Evolutionary conservation across 2,329 filamentous ascomycete species (phyloP).

Genomic region (Fusarium pseudocircinatum): DNA sequence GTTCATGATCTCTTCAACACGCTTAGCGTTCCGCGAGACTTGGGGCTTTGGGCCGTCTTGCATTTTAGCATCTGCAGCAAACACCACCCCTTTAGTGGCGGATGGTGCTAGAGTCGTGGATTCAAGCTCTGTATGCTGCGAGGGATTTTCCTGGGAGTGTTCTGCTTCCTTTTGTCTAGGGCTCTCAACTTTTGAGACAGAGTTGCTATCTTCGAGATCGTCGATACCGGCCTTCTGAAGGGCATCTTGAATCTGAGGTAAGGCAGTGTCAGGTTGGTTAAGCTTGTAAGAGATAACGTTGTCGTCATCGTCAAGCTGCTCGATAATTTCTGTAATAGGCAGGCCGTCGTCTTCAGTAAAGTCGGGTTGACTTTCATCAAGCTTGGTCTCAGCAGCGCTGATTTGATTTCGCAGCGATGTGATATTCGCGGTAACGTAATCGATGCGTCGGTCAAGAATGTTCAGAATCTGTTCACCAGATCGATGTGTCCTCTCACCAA

Average conservation of each 20-base stretch:
- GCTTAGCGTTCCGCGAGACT: conserved; percentile 55
- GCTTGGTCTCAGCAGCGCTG: conserved; percentile 72
- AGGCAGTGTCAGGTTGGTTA: conserved; percentile 72
- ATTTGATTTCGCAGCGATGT: conserved; percentile 78
- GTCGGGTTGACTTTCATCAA: conserved; percentile 71
- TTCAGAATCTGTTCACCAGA: conserved; percentile 64
- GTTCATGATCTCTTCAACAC: conserved; percentile 66
- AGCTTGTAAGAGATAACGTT: conserved; percentile 78
- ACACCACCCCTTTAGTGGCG: conserved; percentile 69
- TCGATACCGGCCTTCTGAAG: conserved; percentile 80
- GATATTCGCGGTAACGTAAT: conserved; percentile 89
- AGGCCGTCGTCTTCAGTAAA: conserved; percentile 73
- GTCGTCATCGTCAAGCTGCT: conserved; percentile 90
- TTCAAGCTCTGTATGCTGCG: background rate
- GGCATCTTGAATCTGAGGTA: conserved; percentile 74
- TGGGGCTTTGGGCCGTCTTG: conserved; percentile 50
- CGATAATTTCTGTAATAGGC: conserved; percentile 89
- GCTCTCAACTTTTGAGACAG: conserved; percentile 2
- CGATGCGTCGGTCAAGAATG: conserved; percentile 74
- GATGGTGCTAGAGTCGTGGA: conserved; percentile 10
- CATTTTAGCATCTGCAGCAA: conserved; percentile 68
- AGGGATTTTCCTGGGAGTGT: background rate
- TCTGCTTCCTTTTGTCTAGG: background rate
- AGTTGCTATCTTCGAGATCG: conserved; percentile 48
- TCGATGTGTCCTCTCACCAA: conserved; percentile 44